phyloP scores from a whole-genome alignment of 805 yeast species.

The Ogataea ramenticola region DNA sequence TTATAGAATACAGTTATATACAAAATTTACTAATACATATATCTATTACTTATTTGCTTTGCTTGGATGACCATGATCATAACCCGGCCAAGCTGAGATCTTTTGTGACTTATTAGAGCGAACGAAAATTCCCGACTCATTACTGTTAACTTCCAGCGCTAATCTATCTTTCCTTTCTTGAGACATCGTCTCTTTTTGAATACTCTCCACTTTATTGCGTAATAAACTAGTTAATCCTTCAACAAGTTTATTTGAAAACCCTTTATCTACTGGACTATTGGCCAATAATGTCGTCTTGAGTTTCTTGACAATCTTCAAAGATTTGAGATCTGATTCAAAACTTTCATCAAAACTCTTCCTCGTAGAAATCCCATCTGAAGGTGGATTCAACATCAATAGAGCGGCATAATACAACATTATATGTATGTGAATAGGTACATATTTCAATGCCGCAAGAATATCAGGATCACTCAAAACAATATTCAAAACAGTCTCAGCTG shows the following conservation, averaged over 20 bases:
- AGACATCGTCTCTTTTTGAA: constrained; percentile 14
- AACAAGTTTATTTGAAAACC: constrained; percentile 39
- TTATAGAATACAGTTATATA: too few relatives aligned
- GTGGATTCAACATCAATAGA: constrained; percentile 44
- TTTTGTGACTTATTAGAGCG: constrained; percentile 17
- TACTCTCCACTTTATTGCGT: constrained; percentile 18
- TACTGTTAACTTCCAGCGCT: constrained; percentile 14
- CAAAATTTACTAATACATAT: too few relatives aligned
- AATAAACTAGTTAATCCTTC: constrained; percentile 21
- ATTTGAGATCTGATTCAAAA: constrained; percentile 26
- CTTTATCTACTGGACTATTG: constrained; percentile 46
- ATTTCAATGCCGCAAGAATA: constrained; percentile 45
- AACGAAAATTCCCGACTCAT: constrained; percentile 6
- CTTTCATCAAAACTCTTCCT: too few relatives aligned
- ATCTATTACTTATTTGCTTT: constrained; percentile 1
- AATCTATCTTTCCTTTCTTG: constrained; percentile 8
- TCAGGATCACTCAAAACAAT: constrained; percentile 54
- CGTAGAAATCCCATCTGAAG: constrained; percentile 17
- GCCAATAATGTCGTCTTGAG: constrained; percentile 34
- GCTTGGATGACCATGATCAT: constrained; percentile 57
- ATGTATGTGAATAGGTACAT: constrained; percentile 68
- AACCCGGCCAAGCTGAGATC: constrained; percentile 59
- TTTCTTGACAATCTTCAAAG: constrained; percentile 35
- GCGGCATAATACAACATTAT: constrained; percentile 67
- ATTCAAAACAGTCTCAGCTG: constrained; percentile 57